Evolutionary conservation across 2,329 filamentous ascomycete species (phyloP).

Genomic region (Biscogniauxia mediterranea): DNA sequence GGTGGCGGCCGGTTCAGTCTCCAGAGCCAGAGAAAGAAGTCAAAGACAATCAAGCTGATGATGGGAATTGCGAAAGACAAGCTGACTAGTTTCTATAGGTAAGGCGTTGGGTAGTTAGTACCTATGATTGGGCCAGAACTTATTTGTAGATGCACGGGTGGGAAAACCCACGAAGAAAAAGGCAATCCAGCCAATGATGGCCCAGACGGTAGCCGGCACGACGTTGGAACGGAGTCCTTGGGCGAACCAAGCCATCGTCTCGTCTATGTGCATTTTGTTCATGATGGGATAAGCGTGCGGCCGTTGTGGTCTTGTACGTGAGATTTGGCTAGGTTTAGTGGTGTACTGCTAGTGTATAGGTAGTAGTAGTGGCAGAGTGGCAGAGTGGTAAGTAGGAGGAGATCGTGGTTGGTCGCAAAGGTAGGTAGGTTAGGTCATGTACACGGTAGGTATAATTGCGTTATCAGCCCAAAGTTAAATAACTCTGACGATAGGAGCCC

Average conservation of each 20-base stretch:
- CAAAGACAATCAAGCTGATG: conserved; percentile 47
- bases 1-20: conserved; percentile 36
- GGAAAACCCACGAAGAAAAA: conserved; percentile 32
- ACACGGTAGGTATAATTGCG: too few relatives aligned
- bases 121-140: not conserved
- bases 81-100: conserved; percentile 33
- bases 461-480: not conserved
- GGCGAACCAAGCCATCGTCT: conserved; percentile 21
- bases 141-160: not conserved
- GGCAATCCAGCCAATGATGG: conserved; percentile 30
- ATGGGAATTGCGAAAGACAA: conserved; percentile 48
- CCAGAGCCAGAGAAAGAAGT: conserved; percentile 54
- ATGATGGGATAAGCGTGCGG: conserved; percentile 3
- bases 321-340: too few relatives aligned
- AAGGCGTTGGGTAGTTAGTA: conserved; percentile 9
- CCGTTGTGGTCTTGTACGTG: too few relatives aligned
- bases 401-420: too few relatives aligned
- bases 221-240: conserved; percentile 18
- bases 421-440: too few relatives aligned
- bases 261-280: conserved; percentile 19
- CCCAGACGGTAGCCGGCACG: conserved; percentile 25
- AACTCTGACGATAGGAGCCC: not conserved
- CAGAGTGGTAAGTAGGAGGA: too few relatives aligned
- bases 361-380: not conserved
- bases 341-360: not conserved